Percentiles rank a stretch among this genome's conserved stretches.
phyloP scores from a whole-genome alignment of 768 basidiomycete species.

The Amanita muscaria region DNA sequence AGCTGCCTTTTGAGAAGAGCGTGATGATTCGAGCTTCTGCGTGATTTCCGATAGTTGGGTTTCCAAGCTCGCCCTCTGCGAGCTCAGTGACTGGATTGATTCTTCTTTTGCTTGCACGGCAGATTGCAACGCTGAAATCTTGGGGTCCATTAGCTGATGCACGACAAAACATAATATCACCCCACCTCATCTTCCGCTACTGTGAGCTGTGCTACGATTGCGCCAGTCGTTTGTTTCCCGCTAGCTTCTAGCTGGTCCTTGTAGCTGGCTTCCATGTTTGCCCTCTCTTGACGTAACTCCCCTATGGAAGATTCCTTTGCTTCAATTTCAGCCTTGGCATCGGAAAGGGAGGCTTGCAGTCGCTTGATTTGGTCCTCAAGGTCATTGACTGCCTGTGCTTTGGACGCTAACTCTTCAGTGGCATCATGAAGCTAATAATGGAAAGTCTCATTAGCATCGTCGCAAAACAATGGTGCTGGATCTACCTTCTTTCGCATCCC shows the following conservation, averaged over 20 bases:
- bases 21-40: conserved; percentile 39
- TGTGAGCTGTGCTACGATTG: background rate
- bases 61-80: conserved; percentile 43
- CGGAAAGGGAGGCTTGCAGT: conserved; percentile 41
- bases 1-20: conserved; percentile 36
- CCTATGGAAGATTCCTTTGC: conserved; percentile 35
- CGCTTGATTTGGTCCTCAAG: conserved; percentile 46
- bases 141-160: too few species aligned
- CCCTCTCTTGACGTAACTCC: conserved; percentile 42
- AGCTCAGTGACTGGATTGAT: conserved; percentile 38
- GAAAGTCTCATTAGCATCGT: background rate
- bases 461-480: too few species aligned
- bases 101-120: conserved; percentile 32
- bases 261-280: conserved; percentile 28
- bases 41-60: conserved; percentile 40
- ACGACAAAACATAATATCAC: background rate
- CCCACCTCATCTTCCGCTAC: conserved; percentile 35
- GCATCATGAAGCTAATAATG: conserved; percentile 51
- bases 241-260: background rate
- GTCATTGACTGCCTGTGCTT: conserved; percentile 37
- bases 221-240: background rate
- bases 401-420: conserved; percentile 42
- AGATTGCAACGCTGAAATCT: conserved; percentile 48
- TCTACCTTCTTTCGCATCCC: conserved; percentile 21
- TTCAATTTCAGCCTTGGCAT: conserved; percentile 36